Base-by-base conservation (phyloP, 164 flowering plant species). In the Litsea cubeba region DNA sequence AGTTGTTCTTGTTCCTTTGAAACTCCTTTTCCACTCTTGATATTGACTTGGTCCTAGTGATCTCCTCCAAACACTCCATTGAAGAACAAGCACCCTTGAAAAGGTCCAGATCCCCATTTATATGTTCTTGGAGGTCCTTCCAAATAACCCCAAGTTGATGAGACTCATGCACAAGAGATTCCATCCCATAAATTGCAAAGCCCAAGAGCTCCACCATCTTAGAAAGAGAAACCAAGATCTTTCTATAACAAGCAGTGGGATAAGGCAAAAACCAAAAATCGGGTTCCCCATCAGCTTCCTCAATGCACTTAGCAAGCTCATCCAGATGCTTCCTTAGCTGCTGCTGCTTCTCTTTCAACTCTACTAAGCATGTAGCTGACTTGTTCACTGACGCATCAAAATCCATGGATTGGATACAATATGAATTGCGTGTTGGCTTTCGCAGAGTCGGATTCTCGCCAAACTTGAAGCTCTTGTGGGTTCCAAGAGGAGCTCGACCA, bases 191-290 rank as follows among this genome's bases (percentile, higher is more conserved):
- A 22, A 75, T 75, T 70, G 71, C 74, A 62, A 89, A 91, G 28
- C 25, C 67, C 72, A 93, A 74, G 28, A 89, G 80, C 58, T 89
- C 97, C 58, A 64, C 83, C 83, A 87, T 86, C 76, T 82, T 91
- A 32, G 85, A 72, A 23, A 93, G 58, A 0, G 95, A 87, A 60
- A 68, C 81, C 40, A 79, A 75, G 3, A 90, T 77, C 85, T 84
- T 90, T 40, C 71, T 35, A 67, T 91, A 89, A 68, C 86, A 77
- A 75, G 77, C 83, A 82, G 86, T 65, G 68, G 86, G 81, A 65
- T 91, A 91, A 71, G 92, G 93, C 79, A 85, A 74, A 77, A 88
- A 93, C 99, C 97, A 91, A 72, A 93, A 91, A 68, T 86, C 88
- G 64, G 98, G 99, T 74, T 95, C 98, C 62, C 64, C 82, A 60